Evolutionary conservation across 805 yeast species (phyloP), one percentile per base, ranked within the genome.

Genomic region (Metschnikowia peoriensis): DNA sequence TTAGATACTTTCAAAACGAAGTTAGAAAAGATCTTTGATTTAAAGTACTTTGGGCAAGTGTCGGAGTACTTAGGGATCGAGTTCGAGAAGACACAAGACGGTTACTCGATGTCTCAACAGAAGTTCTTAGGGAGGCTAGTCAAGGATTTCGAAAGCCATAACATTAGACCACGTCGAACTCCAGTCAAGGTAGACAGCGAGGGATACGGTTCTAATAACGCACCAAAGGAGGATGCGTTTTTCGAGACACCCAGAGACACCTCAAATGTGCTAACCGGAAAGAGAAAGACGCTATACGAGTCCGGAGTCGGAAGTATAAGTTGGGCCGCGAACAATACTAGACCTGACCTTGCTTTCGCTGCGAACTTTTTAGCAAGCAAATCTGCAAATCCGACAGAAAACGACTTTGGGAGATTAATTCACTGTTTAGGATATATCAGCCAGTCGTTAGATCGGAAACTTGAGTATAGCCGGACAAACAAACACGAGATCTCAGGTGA

Each of bases 401-500:
- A 29, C 10, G 34, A 29, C 34, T 29, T 29, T 29, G 34, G 34
- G 34, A 29, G 10, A 29, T 29, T 29, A 29, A 29, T 29, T 10
- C 34, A 29, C 34, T 29, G 34, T 10, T 29, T 29, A 29, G 34
- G 34, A 29, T 29, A 29, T 29, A 29, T 29, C 34, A 29, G 34
- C 10, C 34, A 29, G 34, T 29, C 34, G 34, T 29, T 29, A 29
- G 34, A 29, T 29, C 34, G 34, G 34, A 29, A 29, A 29, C 34
- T 29, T 29, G 10, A 29, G 34, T 29, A 29, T 29, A 29, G 34
- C 34, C 34, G 34, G 34, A 29, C 34, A 10, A 29, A 29, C 34
- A 29, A 29, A 29, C 34, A 80, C 59, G 10, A 71, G 57, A 17
- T 64, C 60, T 34, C 56, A 66, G 14, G 80, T 71, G 44, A 29